Evolutionary conservation across 2,329 filamentous ascomycete species (phyloP).

Genomic region (Boeremia exigua): DNA sequence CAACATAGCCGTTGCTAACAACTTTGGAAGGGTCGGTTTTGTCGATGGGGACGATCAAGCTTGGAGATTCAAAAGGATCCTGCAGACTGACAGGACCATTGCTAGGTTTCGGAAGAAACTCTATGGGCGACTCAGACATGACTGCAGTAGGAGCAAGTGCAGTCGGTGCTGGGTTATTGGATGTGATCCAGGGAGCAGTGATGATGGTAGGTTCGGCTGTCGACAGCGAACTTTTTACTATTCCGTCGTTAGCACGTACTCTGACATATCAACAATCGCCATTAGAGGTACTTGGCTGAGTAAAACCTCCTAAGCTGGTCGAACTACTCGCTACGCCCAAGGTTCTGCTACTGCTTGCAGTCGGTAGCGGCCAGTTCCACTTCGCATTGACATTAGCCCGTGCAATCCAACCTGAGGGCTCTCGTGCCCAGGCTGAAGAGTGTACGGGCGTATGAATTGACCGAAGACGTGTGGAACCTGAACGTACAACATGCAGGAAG

Average conservation of each 20-base stretch:
- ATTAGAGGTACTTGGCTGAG: conserved; percentile 2
- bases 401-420: conserved; percentile 27
- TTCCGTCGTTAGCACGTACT: not conserved
- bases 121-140: not conserved
- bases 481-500: conserved; percentile 18
- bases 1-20: conserved; percentile 51
- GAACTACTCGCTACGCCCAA: conserved; percentile 8
- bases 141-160: not conserved
- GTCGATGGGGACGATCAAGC: conserved; percentile 48
- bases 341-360: conserved; percentile 21
- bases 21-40: conserved; percentile 45
- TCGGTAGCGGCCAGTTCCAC: conserved; percentile 13
- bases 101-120: conserved; percentile 17
- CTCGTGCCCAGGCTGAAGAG: conserved; percentile 15
- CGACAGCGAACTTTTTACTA: conserved; percentile 6
- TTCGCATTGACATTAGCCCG: conserved; percentile 38
- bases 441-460: conserved; percentile 18
- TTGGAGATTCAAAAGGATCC: conserved; percentile 46
- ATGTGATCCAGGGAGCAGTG: conserved; percentile 12
- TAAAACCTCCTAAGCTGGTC: conserved; percentile 10
- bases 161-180: conserved; percentile 4
- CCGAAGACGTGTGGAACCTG: conserved; percentile 21
- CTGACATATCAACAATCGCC: not conserved
- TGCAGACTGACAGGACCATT: conserved; percentile 34
- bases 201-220: conserved; percentile 22